Conservation (phyloP, 352 stramenopile species). For the Phytophthora idaei region DNA sequence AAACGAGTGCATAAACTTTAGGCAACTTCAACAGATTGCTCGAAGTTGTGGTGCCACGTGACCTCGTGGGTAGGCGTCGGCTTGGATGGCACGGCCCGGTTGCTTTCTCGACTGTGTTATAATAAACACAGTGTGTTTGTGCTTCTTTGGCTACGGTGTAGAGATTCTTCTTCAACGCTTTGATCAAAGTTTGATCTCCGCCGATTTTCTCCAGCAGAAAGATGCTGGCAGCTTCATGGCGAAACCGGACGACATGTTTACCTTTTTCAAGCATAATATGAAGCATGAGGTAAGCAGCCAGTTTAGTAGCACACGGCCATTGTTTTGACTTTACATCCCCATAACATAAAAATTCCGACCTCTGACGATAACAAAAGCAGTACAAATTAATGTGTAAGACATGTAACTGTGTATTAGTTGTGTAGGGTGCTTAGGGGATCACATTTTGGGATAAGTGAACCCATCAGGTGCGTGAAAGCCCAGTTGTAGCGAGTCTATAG, state of each 20-base stretch:
- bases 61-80: conserved; percentile 14
- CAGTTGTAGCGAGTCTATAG: too few species aligned
- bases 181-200: conserved; percentile 1
- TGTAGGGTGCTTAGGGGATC: too few species aligned
- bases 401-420: too few species aligned
- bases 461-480: too few species aligned
- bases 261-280: too few species aligned
- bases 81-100: neutral
- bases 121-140: neutral
- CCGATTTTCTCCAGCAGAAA: conserved; percentile 9
- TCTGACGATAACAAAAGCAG: too few species aligned
- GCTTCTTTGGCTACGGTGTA: neutral
- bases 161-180: conserved; percentile 17
- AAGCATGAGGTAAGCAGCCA: too few species aligned
- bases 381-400: too few species aligned
- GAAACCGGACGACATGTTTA: neutral
- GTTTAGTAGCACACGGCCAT: too few species aligned
- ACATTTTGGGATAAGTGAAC: too few species aligned
- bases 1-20: conserved; percentile 17
- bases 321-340: too few species aligned
- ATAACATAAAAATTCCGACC: too few species aligned
- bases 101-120: neutral
- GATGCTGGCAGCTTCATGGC: neutral
- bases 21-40: conserved; percentile 10
- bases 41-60: conserved; percentile 4